Percentiles rank a stretch among this genome's conserved stretches.
Conservation (phyloP, 2,329 filamentous ascomycete genomes). For the Pseudocercospora musae region DNA sequence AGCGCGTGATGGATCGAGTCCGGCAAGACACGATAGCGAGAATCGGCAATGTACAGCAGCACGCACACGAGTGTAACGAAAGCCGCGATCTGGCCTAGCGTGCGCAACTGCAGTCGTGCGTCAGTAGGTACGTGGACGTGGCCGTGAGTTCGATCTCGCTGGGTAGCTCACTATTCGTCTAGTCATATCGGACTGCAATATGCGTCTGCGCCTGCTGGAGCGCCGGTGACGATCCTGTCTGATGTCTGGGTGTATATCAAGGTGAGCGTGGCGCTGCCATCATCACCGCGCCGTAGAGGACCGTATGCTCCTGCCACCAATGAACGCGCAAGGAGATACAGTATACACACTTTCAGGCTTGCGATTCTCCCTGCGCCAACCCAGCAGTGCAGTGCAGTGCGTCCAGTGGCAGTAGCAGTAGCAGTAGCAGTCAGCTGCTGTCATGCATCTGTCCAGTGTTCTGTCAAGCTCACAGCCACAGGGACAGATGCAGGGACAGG, state of each 20-base stretch:
- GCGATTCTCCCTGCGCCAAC: not conserved
- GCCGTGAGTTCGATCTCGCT: not conserved
- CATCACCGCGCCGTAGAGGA: not conserved
- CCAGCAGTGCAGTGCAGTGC: not conserved
- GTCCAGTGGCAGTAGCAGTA: not conserved
- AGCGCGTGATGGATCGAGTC: conserved; percentile 82
- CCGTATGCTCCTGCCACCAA: not conserved
- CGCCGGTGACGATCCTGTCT: not conserved
- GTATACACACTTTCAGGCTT: not conserved
- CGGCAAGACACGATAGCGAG: conserved; percentile 81
- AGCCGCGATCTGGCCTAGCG: conserved; percentile 70
- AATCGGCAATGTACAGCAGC: conserved; percentile 78
- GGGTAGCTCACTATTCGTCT: conserved; percentile 22
- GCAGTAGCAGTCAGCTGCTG: not conserved
- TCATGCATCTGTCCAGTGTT: not conserved
- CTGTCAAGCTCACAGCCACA: not conserved
- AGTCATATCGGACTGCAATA: conserved; percentile 17
- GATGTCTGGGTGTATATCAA: not conserved
- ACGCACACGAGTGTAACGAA: conserved; percentile 62
- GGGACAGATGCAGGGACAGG: too few relatives aligned
- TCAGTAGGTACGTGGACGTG: conserved; percentile 1
- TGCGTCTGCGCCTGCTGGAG: not conserved
- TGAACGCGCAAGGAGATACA: not conserved
- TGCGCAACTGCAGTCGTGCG: conserved; percentile 51
- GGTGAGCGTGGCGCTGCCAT: not conserved